Evolutionary conservation across 2,329 filamentous ascomycete genomes (phyloP), one percentile per base, ranked within the genome.

Genomic region (Hypoxylon rubiginosum): DNA sequence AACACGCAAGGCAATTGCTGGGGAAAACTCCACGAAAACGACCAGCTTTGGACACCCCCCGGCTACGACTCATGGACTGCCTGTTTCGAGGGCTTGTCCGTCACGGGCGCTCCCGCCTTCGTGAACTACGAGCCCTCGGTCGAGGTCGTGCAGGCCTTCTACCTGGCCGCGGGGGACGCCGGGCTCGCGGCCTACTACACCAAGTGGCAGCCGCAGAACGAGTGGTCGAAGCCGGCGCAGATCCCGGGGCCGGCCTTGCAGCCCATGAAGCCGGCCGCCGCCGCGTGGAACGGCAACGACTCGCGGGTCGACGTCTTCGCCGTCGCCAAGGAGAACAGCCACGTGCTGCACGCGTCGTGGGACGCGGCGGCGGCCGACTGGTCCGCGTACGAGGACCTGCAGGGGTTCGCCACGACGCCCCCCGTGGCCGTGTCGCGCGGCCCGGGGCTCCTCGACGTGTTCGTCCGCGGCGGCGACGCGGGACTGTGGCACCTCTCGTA

Each of bases 331-430:
- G 32, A 55, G 7, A 64, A 59, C 5, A 64, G 55, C 15, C 61
- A 64, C 28, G 10, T 59, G 21, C 34, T 64, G 26, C 55, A 59
- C 19, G 55, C 61, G 2, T 55, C 61, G 8, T 64, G 56, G 55
- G 43, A 55, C 32, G 10, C 55, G n/a, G 55, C 55, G 24, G 43
- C 34, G 8, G 45, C 49, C 11, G 28, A 51, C 9, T 64, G 55
- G 61, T 28, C 61, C n/a, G 45, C 34, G 4, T 64, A 55, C n/a
- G 51, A 64, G 21, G 61, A 64, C 17, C 51, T 64, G 43, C 61
- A 26, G 7, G 61, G 61, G 19, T 64, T 43, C 26, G 45, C 55
- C 9, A 64, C 56, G 13, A 39, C 56, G 3, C 56, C 56, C 19
- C 61, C 61, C 9, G 56, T 59, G 2, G 61, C 50, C 1, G 50